Evolutionary conservation across 2,329 filamentous ascomycete species (phyloP).

Genomic region (Pseudogymnoascus sp.): DNA sequence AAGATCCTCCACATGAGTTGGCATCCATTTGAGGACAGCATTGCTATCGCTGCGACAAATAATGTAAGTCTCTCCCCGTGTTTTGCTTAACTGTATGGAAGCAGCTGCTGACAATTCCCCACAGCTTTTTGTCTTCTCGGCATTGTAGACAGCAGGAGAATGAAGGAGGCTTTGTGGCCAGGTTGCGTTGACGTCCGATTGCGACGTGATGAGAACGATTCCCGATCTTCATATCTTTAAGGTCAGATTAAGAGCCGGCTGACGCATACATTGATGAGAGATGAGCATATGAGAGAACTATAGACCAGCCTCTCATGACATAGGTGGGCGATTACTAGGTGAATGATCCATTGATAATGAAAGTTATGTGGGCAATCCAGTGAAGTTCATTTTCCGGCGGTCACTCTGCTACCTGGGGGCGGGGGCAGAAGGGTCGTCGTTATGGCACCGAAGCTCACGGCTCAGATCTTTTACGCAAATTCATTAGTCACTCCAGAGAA

Average conservation of each 20-base stretch:
- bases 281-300: slow-evolving; percentile 9
- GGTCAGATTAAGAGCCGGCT: slow-evolving; percentile 2
- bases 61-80: slow-evolving; percentile 69
- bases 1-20: slow-evolving; percentile 99
- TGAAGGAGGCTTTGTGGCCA: slow-evolving; percentile 23
- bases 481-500: slow-evolving; percentile 7
- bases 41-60: slow-evolving; percentile 98
- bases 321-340: slow-evolving; percentile 3
- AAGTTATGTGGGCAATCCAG: slow-evolving; percentile 6
- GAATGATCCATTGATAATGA: slow-evolving; percentile 7
- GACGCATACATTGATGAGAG: slow-evolving; percentile 9
- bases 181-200: slow-evolving; percentile 26
- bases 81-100: not conserved
- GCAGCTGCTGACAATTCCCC: slow-evolving; percentile 14
- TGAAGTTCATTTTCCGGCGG: not conserved
- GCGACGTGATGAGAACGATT: slow-evolving; percentile 14
- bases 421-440: not conserved
- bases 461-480: slow-evolving; percentile 5
- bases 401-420: not conserved
- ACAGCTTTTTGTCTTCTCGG: slow-evolving; percentile 71
- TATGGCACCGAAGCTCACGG: not conserved
- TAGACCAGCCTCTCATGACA: slow-evolving; percentile 7
- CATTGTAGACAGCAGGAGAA: slow-evolving; percentile 45
- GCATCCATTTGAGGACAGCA: slow-evolving; percentile 99
- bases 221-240: slow-evolving; percentile 7